Evolutionary conservation across 495 filamentous ascomycete species (phyloP), one percentile per base, ranked within the genome.

Genomic region (Penicillium flavigenum): DNA sequence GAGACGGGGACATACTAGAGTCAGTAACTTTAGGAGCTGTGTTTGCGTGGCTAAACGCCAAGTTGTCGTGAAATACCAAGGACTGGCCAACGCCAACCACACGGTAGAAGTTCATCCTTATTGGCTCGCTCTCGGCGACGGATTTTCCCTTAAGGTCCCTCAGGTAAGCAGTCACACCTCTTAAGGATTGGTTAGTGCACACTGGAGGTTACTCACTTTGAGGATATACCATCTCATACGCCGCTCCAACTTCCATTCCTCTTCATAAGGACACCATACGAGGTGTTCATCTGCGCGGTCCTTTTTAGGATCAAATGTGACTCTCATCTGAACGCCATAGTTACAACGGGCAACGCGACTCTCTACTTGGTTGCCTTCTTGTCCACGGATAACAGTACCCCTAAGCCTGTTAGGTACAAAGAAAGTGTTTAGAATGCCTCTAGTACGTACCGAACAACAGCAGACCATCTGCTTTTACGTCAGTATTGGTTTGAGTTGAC

Each of bases 331-430:
- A 9, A 72, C 60, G 2, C 81, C 82, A 53, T 83, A 81, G 51
- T 83, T 76, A 52, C 79, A 78, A 31, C 81, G 72, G 5, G 79
- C 75, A 56, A 73, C 73, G 11, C 83, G 75, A 44, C 70, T 76
- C 32, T 71, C 64, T 8, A 86, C 76, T 54, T 51, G 79, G 66
- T 63, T 77, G 52, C 67, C 72, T 54, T 63, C 72, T 41, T 65
- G 66, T 60, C 61, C 67, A 59, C 76, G 60, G 66, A 72, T 49
- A 68, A 82, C 71, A 45, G 84, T 77, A 66, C 76, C 58, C 69
- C 76, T 62, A 69, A 63, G 63, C 69, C 16, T 65, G 64, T 27
- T 81, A 77, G 20, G 79, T 78, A 14, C 2, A 5, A 19, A 11
- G 17, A 2, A 12, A 52, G 12, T 1, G 1, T 2, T 26, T 0